These are phyloP conservation scores for Rhododendron vialii DNA, from an alignment of 148 eudicot species.

Conservation along the genomic window DNA sequence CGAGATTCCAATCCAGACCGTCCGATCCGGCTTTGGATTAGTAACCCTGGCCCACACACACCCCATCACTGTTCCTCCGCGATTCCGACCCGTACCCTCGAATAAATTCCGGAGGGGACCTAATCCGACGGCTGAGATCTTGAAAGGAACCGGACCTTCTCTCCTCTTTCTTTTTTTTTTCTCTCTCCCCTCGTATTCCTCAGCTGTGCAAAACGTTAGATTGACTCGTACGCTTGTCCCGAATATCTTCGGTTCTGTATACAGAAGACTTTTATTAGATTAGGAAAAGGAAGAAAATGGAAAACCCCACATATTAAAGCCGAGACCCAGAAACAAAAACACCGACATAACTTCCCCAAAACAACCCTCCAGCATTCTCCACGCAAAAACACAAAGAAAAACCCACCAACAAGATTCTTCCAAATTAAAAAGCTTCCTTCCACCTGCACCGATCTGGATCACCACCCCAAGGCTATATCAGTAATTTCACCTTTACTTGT, in stretches of 20 bases:
- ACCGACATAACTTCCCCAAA: slow-evolving; percentile 8
- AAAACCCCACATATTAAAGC: neutral
- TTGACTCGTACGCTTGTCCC: slow-evolving; percentile 7
- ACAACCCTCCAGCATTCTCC: slow-evolving; percentile 12
- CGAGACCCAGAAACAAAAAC: neutral
- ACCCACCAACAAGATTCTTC: neutral
- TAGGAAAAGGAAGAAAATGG: neutral
- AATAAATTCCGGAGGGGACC: neutral
- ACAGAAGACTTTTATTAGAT: no score
- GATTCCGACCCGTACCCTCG: slow-evolving; percentile 9
- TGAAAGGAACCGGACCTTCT: slow-evolving; percentile 9
- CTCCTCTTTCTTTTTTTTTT: neutral
- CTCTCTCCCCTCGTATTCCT: neutral
- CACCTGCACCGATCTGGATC: slow-evolving; percentile 15
- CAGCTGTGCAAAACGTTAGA: slow-evolving; percentile 7
- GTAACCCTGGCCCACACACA: neutral
- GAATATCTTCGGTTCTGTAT: slow-evolving; percentile 1
- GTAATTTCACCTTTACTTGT: slow-evolving; percentile 16
- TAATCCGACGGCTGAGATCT: slow-evolving; percentile 28
- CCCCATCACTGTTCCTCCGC: neutral
- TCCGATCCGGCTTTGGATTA: slow-evolving; percentile 2
- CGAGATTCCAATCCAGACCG: neutral
- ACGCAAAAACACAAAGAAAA: neutral
- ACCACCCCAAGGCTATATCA: slow-evolving; percentile 18
- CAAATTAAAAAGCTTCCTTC: neutral